Evolutionary conservation across 1,139 yeast genomes (phyloP).

Genomic region (Saccharomyces hybrid): DNA sequence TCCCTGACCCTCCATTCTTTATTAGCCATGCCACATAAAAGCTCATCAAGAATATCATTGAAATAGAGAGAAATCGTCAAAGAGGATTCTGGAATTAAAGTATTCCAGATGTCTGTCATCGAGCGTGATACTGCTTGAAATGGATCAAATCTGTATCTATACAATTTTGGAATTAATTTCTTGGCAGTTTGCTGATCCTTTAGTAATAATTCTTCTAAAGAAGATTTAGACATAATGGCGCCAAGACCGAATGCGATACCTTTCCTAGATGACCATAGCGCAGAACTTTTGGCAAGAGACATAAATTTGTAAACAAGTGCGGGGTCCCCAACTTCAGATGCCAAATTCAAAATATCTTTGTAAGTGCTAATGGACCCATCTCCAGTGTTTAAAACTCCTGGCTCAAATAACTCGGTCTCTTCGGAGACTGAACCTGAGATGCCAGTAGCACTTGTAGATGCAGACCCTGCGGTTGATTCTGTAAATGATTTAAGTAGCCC

Average conservation of each 20-base stretch:
- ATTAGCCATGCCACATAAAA: slow-evolving; percentile 63
- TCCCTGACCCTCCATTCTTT: slow-evolving; percentile 93
- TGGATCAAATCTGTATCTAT: slow-evolving; percentile 81
- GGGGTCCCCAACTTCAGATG: slow-evolving; percentile 94
- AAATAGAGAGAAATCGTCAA: slow-evolving; percentile 48
- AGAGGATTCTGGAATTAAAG: slow-evolving; percentile 57
- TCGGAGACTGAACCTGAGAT: slow-evolving; percentile 63
- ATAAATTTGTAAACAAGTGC: slow-evolving; percentile 87
- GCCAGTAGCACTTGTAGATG: slow-evolving; percentile 10
- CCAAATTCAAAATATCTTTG: slow-evolving; percentile 73
- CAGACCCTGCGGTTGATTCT: slow-evolving; percentile 47
- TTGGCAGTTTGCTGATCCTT: slow-evolving; percentile 48
- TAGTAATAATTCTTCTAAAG: slow-evolving; percentile 54
- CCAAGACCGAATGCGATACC: slow-evolving; percentile 94
- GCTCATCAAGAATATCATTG: slow-evolving; percentile 53
- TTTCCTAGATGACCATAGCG: slow-evolving; percentile 86
- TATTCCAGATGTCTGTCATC: slow-evolving; percentile 85
- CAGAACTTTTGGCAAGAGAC: slow-evolving; percentile 83
- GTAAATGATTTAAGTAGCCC: slow-evolving; percentile 76
- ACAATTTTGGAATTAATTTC: slow-evolving; percentile 71
- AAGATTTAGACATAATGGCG: slow-evolving; percentile 70
- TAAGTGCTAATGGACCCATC: slow-evolving; percentile 87
- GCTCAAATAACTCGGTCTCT: slow-evolving; percentile 81
- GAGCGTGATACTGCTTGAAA: slow-evolving; percentile 63
- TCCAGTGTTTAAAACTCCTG: slow-evolving; percentile 69